Base-by-base conservation (phyloP, 1,139 yeast species). In the Taphrina deformans region DNA sequence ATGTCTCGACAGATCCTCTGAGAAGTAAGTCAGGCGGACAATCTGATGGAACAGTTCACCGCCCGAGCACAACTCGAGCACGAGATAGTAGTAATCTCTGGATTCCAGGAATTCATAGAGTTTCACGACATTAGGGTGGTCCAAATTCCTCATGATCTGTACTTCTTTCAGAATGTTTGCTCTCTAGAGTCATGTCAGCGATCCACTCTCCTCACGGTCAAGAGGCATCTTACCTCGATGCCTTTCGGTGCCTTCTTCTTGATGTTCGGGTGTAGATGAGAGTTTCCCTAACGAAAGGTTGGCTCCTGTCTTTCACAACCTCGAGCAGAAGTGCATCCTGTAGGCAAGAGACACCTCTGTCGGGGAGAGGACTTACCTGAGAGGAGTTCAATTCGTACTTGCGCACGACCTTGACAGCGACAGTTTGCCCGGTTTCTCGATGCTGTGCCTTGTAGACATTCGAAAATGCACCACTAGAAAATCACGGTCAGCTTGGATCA, bases 11-110 rank as follows among this genome's bases (percentile, higher is more conserved):
- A 93, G 79, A 69, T 87, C 87, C 74, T 93, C 99, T 53, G 91
- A 84, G 74, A 93, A 88, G 77, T 93, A 93, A 0, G 99, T 93
- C 71, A 84, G 86, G 71, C 90, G 87, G 45, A 93, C 96, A 72
- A 93, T 91, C 75, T 91, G 95, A 72, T 91, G 93, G 77, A 93
- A 93, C 41, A 93, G 85, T 76, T 95, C 99, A 29, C 99, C 99
- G 18, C 99, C 99, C 62, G 87, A 83, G 60, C 93, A 87, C 65
- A 89, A 81, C 74, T 95, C 99, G 70, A 92, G 85, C 7, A 93
- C 80, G 66, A 93, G 85, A 74, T 86, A 93, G 74, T 90, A 89
- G 74, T 84, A 82, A 40, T 84, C 83, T 35, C 79, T 78, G 66
- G 86, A 82, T 71, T 87, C 90, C 66, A 82, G 77, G 72, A 87